A percentile compares a stretch with the other conserved stretches of the same genome.
These are phyloP conservation scores for Serendipita sp. DNA, from an alignment of 768 basidiomycete species.

Conservation along the genomic window DNA sequence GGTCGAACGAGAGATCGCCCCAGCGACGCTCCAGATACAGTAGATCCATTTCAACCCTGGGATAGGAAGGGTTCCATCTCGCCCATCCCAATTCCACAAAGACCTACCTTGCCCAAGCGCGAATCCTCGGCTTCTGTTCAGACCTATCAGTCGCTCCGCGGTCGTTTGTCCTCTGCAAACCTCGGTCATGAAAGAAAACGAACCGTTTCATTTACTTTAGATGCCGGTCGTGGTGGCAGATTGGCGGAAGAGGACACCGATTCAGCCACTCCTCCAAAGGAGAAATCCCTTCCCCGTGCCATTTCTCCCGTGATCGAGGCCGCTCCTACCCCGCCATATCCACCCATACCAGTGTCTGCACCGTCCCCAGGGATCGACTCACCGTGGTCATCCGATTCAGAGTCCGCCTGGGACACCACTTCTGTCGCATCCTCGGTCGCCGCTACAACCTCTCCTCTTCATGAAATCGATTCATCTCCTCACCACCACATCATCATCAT, in stretches of 20 bases:
- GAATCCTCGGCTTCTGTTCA: background rate
- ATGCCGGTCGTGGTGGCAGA: background rate
- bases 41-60: background rate
- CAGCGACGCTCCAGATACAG: background rate
- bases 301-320: background rate
- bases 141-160: background rate
- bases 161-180: background rate
- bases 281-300: background rate
- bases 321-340: background rate
- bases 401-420: conserved; percentile 11
- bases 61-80: too few relatives aligned
- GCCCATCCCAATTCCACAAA: background rate
- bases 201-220: background rate
- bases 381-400: conserved; percentile 9
- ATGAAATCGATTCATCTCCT: background rate
- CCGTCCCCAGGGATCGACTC: conserved; percentile 9
- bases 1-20: conserved; percentile 27
- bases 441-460: background rate
- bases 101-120: background rate
- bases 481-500: background rate
- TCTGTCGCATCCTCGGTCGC: conserved; percentile 9
- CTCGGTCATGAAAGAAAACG: background rate
- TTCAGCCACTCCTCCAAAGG: background rate
- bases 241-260: background rate
- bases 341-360: background rate